Base-by-base conservation (phyloP, 2,329 filamentous ascomycete species). In the Hortaea sp. region DNA sequence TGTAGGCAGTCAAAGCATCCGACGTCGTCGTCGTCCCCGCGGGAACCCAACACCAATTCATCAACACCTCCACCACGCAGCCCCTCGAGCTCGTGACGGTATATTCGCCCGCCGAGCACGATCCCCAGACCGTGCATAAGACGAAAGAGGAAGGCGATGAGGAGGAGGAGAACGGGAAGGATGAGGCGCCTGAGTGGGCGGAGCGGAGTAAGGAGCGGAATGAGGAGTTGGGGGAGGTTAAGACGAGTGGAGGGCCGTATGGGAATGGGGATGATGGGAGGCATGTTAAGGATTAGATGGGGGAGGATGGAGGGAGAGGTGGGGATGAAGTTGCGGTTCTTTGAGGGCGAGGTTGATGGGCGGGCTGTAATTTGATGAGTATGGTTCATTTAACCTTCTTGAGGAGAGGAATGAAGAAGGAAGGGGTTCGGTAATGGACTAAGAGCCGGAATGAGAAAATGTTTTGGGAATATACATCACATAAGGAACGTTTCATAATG, bases 41-140 rank as follows among this genome's bases (percentile, higher is more conserved):
- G 0, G 79, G 79, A 0, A 82, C 79, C 2, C 76, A 79, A 60
- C 79, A 82, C 58, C 78, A 82, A 57, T 82, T 83, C 59, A 66
- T 82, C 42, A 82, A 81, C 47, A 78, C 69, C 2, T 59, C 56
- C 13, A 78, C 79, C 1, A 69, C 74, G 0, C 71, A 72, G 42
- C 78, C 79, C 2, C 59, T 82, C 43, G 76, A 81, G 53, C 59
- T 83, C 34, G 75, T 82, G 43, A 82, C 79, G 0, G 73, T 82
- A 5, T 83, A 82, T 59, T 72, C 72, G 9, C 78, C 78, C 0
- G 78, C 78, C 0, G 79, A 83, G 63, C 79, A 83, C 59, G 69
- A 75, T 48, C 67, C 76, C 3, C 73, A 69, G 9, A 76, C 75
- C 2, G 74, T 82, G 42, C 79, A 83, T 57, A 68, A 74, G 64